A percentile compares a stretch with the other conserved stretches of the same genome.
phyloP scores from a whole-genome alignment of 2,329 filamentous ascomycete species.

The Fusarium sp. region DNA sequence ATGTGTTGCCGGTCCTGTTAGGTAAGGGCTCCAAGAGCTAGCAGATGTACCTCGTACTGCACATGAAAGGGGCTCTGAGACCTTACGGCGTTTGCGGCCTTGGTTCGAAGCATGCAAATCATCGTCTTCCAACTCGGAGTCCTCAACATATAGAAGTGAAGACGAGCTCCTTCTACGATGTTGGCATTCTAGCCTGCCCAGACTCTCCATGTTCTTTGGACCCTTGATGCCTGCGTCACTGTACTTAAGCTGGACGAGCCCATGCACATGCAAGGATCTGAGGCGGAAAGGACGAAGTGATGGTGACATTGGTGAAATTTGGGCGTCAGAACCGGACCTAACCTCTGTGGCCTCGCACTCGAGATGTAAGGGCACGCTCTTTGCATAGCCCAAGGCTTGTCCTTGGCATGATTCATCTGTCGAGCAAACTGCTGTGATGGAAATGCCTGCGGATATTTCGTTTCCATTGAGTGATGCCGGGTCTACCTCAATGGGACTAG shows the following conservation, averaged over 20 bases:
- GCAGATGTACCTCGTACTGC: not conserved
- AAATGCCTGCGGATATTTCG: not conserved
- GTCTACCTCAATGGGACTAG: not conserved
- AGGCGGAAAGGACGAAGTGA: too few relatives aligned
- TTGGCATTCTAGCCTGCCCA: not conserved
- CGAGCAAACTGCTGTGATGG: too few relatives aligned
- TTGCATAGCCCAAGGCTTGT: not conserved
- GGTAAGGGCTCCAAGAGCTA: not conserved
- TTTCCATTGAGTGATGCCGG: not conserved
- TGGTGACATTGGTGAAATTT: too few relatives aligned
- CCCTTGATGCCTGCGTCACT: not conserved
- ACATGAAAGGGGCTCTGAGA: not conserved
- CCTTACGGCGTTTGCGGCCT: not conserved
- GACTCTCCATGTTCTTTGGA: not conserved
- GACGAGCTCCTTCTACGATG: not conserved
- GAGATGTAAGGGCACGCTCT: too few relatives aligned
- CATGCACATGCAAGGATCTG: not conserved
- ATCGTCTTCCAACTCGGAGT: not conserved
- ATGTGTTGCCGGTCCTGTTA: not conserved
- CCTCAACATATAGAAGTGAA: not conserved
- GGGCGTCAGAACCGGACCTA: too few relatives aligned
- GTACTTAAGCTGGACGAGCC: not conserved
- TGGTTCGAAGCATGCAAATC: not conserved
- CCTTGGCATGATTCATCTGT: not conserved
- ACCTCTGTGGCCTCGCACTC: too few relatives aligned